Evolutionary conservation across 176 grass and related monocot species (phyloP), one percentile per base, ranked within the genome.

Genomic region (Metroxylon sagu): DNA sequence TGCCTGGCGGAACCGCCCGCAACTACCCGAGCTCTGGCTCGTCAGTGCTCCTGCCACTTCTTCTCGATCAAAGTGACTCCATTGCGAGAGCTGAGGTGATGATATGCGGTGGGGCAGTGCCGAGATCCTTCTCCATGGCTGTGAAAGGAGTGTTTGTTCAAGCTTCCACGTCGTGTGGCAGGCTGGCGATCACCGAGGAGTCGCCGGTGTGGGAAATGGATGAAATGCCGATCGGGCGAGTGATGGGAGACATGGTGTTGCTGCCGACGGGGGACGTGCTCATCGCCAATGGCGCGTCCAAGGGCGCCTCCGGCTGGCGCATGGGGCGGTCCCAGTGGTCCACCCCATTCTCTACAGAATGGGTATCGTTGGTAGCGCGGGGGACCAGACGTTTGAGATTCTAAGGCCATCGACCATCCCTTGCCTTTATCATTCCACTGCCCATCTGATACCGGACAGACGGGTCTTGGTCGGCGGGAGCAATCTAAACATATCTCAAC

Each of bases 201-300:
- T 70, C 50, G 1, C 74, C 74, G 3, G 16, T 4, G 26, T 77
- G 74, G 74, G 50, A 48, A 39, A 77, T 77, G 18, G 66, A 70
- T 52, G 18, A 62, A 15, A 77, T 77, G 74, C 66, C 74, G 28
- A 35, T 69, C 2, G 15, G 55, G 5, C 50, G 74, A 57, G 49
- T 77, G 60, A 77, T 77, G 74, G 74, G 66, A 23, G 74, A 77
- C 60, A 77, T 77, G 74, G 48, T 77, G 14, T 25, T 77, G 57
- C 49, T 77, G 54, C 74, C 74, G 3, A 70, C 74, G 7, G 74
- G 66, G 28, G 28, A 29, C 28, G 28, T 29, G 28, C 28, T 29
- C 28, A 29, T 29, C 28, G 28, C 2, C 28, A 29, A 29, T 29
- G 1, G 28, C 5, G 28, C 28, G 28, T 29, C 28, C 28, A 29